These are phyloP conservation scores for Gloeostereum incarnatum DNA, from an alignment of 768 basidiomycete genomes.

Conservation along the genomic window DNA sequence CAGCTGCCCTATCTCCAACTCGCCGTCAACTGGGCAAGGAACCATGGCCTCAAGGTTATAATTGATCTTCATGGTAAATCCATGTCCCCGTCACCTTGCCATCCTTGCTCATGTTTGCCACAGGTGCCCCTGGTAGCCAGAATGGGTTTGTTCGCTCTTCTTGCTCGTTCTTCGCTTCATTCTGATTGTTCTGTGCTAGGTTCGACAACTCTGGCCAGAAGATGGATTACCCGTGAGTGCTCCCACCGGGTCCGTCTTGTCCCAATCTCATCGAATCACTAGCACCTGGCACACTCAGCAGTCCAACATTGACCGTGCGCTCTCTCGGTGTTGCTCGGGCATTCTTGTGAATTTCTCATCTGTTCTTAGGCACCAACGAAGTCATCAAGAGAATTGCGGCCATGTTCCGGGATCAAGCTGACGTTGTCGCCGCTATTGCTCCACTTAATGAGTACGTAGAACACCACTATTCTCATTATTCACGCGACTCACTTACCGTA, in stretches of 20 bases:
- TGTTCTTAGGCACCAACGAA: conserved; percentile 54
- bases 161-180: not conserved
- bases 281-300: conserved; percentile 60
- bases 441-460: conserved; percentile 65
- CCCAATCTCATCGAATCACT: conserved; percentile 2
- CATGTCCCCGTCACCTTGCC: conserved; percentile 28
- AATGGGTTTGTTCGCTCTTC: conserved; percentile 45
- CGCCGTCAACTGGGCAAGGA: conserved; percentile 62
- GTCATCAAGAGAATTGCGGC: conserved; percentile 55
- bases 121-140: conserved; percentile 74
- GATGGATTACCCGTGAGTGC: conserved; percentile 40
- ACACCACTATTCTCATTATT: not conserved
- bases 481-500: not conserved
- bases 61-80: conserved; percentile 58
- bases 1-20: conserved; percentile 62
- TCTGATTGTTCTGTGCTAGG: conserved; percentile 15
- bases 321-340: no score
- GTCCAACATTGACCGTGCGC: conserved; percentile 53
- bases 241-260: conserved; percentile 2
- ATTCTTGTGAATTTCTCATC: no score
- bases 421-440: conserved; percentile 59
- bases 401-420: conserved; percentile 41
- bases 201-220: conserved; percentile 79
- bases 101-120: conserved; percentile 20
- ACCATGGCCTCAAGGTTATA: conserved; percentile 69